Evolutionary conservation across 23 red algal species (phyloP).

Genomic region (Chondrus crispus): DNA sequence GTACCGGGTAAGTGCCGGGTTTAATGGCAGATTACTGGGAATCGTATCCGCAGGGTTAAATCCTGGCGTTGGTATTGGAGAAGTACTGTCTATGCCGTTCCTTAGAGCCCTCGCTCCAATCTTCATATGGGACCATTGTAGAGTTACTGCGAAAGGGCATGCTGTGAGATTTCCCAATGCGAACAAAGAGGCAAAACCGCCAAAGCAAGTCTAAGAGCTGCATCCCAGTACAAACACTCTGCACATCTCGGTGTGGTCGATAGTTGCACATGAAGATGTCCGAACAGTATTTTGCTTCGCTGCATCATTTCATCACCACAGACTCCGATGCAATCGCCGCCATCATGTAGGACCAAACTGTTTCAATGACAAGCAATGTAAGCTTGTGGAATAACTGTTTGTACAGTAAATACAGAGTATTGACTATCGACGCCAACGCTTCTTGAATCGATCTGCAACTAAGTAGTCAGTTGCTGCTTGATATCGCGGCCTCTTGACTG

Average conservation of each 20-base stretch:
- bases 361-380: too few species aligned
- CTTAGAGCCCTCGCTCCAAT: slow-evolving; percentile 51
- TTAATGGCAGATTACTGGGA: slow-evolving; percentile 74
- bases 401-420: too few species aligned
- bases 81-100: slow-evolving; percentile 68
- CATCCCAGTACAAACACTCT: too few species aligned
- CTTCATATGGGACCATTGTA: slow-evolving; percentile 60
- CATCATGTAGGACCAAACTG: too few species aligned
- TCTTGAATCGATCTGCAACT: slow-evolving; percentile 48
- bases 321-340: background rate
- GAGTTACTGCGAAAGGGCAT: slow-evolving; percentile 43
- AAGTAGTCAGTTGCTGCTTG: slow-evolving; percentile 29
- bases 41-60: slow-evolving; percentile 71
- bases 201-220: too few species aligned
- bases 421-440: slow-evolving; percentile 42
- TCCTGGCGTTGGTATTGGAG: slow-evolving; percentile 38
- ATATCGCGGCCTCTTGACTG: too few species aligned
- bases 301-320: background rate
- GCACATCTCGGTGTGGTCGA: too few species aligned
- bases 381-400: too few species aligned
- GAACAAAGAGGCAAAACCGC: too few species aligned
- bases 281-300: too few species aligned
- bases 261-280: too few species aligned
- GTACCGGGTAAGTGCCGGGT: slow-evolving; percentile 58
- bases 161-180: background rate